These are phyloP conservation scores for Tetrahymena thermophila DNA, from an alignment of 73 alveolate genomes.

Conservation along the genomic window DNA sequence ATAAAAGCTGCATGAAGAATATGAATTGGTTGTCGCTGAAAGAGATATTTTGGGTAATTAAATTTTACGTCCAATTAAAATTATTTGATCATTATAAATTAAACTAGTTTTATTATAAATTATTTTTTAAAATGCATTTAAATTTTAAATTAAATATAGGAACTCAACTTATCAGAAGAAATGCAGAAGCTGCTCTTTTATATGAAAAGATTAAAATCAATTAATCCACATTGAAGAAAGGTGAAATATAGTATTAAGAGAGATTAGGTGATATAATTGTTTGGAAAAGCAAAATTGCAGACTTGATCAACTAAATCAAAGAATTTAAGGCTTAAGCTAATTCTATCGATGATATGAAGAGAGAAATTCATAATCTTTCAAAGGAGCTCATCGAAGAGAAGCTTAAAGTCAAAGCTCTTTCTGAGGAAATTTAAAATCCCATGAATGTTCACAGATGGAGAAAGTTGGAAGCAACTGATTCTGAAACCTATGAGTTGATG, in stretches of 20 bases:
- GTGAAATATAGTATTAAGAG: conserved; percentile 77
- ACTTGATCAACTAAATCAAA: conserved; percentile 58
- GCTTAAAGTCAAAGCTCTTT: conserved; percentile 85
- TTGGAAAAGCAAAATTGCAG: conserved; percentile 71
- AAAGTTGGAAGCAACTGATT: conserved; percentile 95
- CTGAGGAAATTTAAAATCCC: conserved; percentile 93
- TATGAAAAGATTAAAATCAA: conserved; percentile 91
- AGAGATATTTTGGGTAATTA: conserved; percentile 73
- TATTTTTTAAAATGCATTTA: too few species aligned
- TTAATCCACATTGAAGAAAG: conserved; percentile 78
- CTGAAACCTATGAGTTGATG: conserved; percentile 91
- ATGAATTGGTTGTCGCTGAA: conserved; percentile 74
- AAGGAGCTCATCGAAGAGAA: conserved; percentile 81
- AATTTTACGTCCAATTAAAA: too few species aligned
- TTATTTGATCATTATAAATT: too few species aligned
- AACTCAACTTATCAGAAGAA: conserved; percentile 87
- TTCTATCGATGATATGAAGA: conserved; percentile 71
- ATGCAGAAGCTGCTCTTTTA: conserved; percentile 82
- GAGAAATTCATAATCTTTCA: conserved; percentile 67
- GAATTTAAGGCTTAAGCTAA: conserved; percentile 68
- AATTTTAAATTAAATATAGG: too few species aligned
- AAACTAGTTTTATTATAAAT: too few species aligned
- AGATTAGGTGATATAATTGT: conserved; percentile 77
- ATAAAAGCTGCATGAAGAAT: conserved; percentile 68
- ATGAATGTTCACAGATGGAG: conserved; percentile 95